phyloP scores from a whole-genome alignment of 2,329 filamentous ascomycete species.

The Fusarium bulbicola region DNA sequence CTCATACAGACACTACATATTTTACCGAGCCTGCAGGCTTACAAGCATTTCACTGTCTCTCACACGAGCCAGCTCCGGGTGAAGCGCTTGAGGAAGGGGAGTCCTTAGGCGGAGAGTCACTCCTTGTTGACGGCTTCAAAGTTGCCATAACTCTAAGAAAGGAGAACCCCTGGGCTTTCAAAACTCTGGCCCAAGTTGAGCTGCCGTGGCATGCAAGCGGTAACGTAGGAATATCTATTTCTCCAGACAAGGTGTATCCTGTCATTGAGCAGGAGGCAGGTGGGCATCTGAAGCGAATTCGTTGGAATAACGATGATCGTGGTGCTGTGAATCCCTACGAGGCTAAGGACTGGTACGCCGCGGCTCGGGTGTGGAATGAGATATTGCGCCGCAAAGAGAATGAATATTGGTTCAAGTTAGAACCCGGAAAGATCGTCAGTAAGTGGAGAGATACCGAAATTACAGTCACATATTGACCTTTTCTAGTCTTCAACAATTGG shows the following conservation, averaged over 20 bases:
- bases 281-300: conserved; percentile 63
- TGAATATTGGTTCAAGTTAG: conserved; percentile 83
- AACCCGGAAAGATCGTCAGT: conserved; percentile 82
- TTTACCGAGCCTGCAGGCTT: conserved; percentile 92
- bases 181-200: conserved; percentile 62
- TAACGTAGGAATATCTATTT: conserved; percentile 83
- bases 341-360: conserved; percentile 76
- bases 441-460: conserved; percentile 47
- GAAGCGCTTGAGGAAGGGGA: conserved; percentile 42
- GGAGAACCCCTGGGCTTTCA: conserved; percentile 65
- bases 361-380: conserved; percentile 77
- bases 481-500: conserved; percentile 93
- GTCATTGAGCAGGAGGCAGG: conserved; percentile 71
- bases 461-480: conserved; percentile 20
- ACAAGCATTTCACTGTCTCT: conserved; percentile 92
- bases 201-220: conserved; percentile 89
- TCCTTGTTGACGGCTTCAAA: conserved; percentile 87
- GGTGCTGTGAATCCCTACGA: conserved; percentile 61
- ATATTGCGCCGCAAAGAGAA: conserved; percentile 72
- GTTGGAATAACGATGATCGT: conserved; percentile 95
- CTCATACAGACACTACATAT: conserved; percentile 96
- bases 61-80: conserved; percentile 62
- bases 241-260: conserved; percentile 74
- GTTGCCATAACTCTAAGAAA: conserved; percentile 69
- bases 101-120: conserved; percentile 73